Evolutionary conservation across 148 eudicot species (phyloP).

Genomic region (Polygonum aviculare): DNA sequence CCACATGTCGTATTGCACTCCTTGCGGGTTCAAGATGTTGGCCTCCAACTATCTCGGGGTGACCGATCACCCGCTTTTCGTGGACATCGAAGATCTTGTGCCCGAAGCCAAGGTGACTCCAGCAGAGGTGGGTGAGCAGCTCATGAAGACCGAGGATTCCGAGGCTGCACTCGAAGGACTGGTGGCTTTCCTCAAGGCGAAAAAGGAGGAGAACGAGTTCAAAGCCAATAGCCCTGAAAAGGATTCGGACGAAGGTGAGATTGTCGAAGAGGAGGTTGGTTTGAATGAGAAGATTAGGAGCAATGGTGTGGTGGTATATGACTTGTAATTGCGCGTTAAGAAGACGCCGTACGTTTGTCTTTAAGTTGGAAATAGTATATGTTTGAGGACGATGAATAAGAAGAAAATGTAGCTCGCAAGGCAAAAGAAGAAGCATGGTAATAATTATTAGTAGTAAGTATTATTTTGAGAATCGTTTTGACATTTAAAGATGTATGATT

Average conservation of each 20-base stretch:
- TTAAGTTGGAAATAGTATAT: neutral
- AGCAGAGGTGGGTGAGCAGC: constrained; percentile 38
- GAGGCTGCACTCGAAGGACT: constrained; percentile 29
- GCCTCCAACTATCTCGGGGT: constrained; percentile 50
- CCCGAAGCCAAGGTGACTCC: constrained; percentile 29
- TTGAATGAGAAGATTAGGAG: neutral
- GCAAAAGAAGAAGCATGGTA: neutral
- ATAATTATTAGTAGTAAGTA: neutral
- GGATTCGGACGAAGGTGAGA: neutral
- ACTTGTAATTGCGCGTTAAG: neutral
- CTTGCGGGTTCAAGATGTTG: constrained; percentile 40
- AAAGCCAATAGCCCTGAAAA: neutral
- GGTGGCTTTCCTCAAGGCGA: constrained; percentile 22
- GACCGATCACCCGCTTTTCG: constrained; percentile 25
- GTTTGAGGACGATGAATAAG: neutral
- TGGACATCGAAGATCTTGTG: constrained; percentile 20
- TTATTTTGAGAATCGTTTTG: neutral
- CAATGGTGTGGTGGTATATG: neutral
- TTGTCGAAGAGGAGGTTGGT: neutral
- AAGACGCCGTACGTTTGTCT: neutral
- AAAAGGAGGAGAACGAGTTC: constrained; percentile 13
- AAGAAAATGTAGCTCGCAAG: neutral
- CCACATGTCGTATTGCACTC: constrained; percentile 67
- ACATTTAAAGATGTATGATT: neutral
- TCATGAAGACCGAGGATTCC: constrained; percentile 31